Evolutionary conservation across 2,329 filamentous ascomycete species (phyloP), one percentile per base, ranked within the genome.

Genomic region (Microsporum canis): DNA sequence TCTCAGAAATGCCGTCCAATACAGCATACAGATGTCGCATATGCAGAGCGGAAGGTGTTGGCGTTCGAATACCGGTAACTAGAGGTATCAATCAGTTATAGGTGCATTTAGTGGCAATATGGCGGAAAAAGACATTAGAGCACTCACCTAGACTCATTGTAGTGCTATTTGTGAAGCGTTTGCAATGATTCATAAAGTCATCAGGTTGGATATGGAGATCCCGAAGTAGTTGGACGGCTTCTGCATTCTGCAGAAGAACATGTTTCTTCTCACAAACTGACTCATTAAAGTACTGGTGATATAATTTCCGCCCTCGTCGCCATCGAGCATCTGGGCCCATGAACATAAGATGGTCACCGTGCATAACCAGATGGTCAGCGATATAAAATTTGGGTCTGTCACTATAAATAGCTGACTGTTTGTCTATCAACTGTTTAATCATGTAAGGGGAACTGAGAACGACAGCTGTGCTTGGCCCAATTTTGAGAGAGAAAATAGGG

Each of bases 391-490:
- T 71, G 8, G 74, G 74, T 0, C 80, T 72, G 12, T 76, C 75
- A 0, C 78, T 81, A 67, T 82, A 83, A 12, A 79, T 79, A 12
- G 63, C 68, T 51, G 78, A 78, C 41, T 76, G 71, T 62, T 79
- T 78, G 60, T 83, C 81, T 2, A 83, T 63, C 3, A 83, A 66
- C 5, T 83, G 80, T 58, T 79, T 81, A 36, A 82, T 74, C 0
- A 73, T 75, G 58, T 72, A 63, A 33, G 77, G 75, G 0, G 73
- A 76, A 0, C 73, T 77, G 0, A 83, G 68, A 0, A 83, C 76
- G 14, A 83, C 71, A 64, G 81, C 68, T 4, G 72, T 70, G 45
- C 77, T 74, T 0, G 77, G 77, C 0, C 81, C 80, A 0, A 82
- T 69, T 0, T 81, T 79, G 1, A 83, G 69, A 0, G 75, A 79